phyloP scores from a whole-genome alignment of 2,329 filamentous ascomycete genomes.

The Penicillium sp. region DNA sequence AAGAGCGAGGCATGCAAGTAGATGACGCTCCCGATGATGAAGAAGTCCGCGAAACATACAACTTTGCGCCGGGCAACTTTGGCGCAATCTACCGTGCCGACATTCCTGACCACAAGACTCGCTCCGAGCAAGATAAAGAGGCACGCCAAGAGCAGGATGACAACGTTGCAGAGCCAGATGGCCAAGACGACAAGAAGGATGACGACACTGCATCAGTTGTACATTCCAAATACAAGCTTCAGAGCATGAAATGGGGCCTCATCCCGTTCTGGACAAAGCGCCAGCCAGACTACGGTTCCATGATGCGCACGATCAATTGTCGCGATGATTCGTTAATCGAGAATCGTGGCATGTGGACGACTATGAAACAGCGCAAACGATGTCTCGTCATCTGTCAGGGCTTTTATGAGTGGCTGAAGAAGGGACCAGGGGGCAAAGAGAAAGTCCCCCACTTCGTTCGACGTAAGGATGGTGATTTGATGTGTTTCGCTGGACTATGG shows the following conservation, averaged over 20 bases:
- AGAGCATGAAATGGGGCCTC: slow-evolving; percentile 95
- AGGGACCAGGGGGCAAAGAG: slow-evolving; percentile 71
- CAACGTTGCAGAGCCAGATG: slow-evolving; percentile 8
- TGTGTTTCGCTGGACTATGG: slow-evolving; percentile 92
- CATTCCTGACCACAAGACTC: slow-evolving; percentile 59
- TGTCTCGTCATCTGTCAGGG: slow-evolving; percentile 89
- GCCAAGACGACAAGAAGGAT: slow-evolving; percentile 23
- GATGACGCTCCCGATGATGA: slow-evolving; percentile 75
- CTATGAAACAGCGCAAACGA: slow-evolving; percentile 86
- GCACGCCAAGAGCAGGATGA: slow-evolving; percentile 20
- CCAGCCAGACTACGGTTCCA: slow-evolving; percentile 74
- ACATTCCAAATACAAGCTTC: slow-evolving; percentile 73
- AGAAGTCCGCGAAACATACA: slow-evolving; percentile 76
- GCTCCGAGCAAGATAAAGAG: slow-evolving; percentile 30
- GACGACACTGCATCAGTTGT: slow-evolving; percentile 11
- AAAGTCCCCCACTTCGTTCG: slow-evolving; percentile 86
- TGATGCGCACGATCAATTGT: slow-evolving; percentile 94
- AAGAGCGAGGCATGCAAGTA: slow-evolving; percentile 75
- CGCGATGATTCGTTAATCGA: slow-evolving; percentile 82
- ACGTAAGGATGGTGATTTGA: slow-evolving; percentile 78
- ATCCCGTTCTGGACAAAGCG: slow-evolving; percentile 93
- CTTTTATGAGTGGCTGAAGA: slow-evolving; percentile 96
- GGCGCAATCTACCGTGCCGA: slow-evolving; percentile 87
- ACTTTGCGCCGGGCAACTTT: slow-evolving; percentile 87
- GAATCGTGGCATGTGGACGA: slow-evolving; percentile 84